Percentiles rank a stretch among this genome's conserved stretches.
phyloP scores from a whole-genome alignment of 2,329 filamentous ascomycete genomes.

The Chaetomium sp. region DNA sequence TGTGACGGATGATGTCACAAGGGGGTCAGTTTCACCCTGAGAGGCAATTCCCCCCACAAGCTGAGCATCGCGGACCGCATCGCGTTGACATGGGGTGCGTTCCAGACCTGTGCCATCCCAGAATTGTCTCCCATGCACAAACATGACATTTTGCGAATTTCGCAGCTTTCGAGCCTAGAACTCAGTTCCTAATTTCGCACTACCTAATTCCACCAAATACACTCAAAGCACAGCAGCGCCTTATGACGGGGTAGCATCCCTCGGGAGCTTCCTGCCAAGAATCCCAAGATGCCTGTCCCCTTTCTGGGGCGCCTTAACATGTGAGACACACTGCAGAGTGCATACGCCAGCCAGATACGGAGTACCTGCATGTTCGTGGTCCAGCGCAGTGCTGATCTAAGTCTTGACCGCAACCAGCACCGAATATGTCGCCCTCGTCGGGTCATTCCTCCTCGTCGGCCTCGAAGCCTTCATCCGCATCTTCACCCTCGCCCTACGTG shows the following conservation, averaged over 20 bases:
- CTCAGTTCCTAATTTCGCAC: not conserved
- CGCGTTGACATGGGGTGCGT: slow-evolving; percentile 9
- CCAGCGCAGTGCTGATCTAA: not conserved
- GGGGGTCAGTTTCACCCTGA: slow-evolving; percentile 17
- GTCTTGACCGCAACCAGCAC: slow-evolving; percentile 50
- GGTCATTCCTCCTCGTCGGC: slow-evolving; percentile 79
- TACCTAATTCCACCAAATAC: not conserved
- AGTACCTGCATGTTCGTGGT: not conserved
- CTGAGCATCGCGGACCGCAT: not conserved
- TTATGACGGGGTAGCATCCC: slow-evolving; percentile 25
- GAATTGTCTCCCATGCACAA: not conserved
- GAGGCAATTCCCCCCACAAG: slow-evolving; percentile 5
- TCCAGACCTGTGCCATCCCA: not conserved
- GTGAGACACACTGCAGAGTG: slow-evolving; percentile 43
- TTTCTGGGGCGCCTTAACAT: slow-evolving; percentile 56
- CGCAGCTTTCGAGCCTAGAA: not conserved
- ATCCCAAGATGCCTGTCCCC: slow-evolving; percentile 52
- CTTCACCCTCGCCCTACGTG: slow-evolving; percentile 85
- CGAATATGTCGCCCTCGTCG: slow-evolving; percentile 85
- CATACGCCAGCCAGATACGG: not conserved
- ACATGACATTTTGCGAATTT: not conserved
- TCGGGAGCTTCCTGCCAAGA: slow-evolving; percentile 9
- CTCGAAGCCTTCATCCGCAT: slow-evolving; percentile 83
- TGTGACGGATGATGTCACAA: slow-evolving; percentile 30
- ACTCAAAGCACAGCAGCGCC: not conserved